These are phyloP conservation scores for Cladorrhinum samala DNA, from an alignment of 495 filamentous ascomycete species.

Conservation along the genomic window DNA sequence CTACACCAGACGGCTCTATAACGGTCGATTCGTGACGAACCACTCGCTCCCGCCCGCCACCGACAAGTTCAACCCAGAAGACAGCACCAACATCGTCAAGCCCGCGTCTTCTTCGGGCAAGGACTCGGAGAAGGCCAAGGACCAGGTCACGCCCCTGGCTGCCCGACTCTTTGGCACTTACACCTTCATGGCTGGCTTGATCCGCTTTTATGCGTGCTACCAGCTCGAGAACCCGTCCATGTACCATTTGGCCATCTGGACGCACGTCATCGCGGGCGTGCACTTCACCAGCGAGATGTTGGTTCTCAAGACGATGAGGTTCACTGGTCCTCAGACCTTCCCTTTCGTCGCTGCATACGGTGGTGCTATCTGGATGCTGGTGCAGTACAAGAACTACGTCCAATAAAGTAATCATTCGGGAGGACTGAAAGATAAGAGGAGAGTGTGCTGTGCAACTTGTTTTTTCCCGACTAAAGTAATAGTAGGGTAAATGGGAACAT, in stretches of 20 bases:
- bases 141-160: conserved; percentile 63
- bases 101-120: conserved; percentile 42
- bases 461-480: too few relatives aligned
- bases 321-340: conserved; percentile 61
- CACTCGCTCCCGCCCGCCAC: conserved; percentile 26
- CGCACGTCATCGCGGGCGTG: conserved; percentile 67
- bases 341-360: conserved; percentile 66
- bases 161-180: conserved; percentile 88
- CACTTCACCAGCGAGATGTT: conserved; percentile 84
- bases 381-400: conserved; percentile 63
- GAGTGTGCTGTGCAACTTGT: too few relatives aligned
- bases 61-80: conserved; percentile 36
- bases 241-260: conserved; percentile 75
- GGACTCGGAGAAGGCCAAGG: conserved; percentile 40
- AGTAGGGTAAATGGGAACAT: too few relatives aligned
- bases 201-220: conserved; percentile 83
- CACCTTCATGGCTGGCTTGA: conserved; percentile 68
- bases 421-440: not conserved
- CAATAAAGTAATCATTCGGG: conserved; percentile 11
- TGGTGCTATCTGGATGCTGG: conserved; percentile 75
- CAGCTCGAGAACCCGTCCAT: conserved; percentile 62
- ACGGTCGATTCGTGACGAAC: conserved; percentile 45
- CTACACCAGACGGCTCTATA: conserved; percentile 74
- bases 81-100: conserved; percentile 38
- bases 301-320: conserved; percentile 63